Base-by-base conservation (phyloP, 768 basidiomycete species). In the Daedalea quercina region DNA sequence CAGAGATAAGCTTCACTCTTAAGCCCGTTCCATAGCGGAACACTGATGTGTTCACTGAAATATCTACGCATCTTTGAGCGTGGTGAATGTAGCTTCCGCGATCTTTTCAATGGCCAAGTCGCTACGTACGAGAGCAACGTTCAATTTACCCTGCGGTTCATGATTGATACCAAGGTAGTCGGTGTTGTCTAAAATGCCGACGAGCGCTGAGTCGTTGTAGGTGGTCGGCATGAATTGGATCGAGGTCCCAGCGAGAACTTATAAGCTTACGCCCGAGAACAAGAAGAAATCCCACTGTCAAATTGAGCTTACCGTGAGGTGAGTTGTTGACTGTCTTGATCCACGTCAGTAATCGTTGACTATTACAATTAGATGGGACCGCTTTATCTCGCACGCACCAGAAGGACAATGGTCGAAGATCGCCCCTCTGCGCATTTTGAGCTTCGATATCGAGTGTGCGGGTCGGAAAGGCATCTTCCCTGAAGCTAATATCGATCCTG, bases 211-310 rank as follows among this genome's bases (percentile, higher is more conserved):
- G 31, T 2, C 19, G 11, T 54, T 22, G 1, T 57, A 94, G 90
- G 84, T 99, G 26, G 85, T 94, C 46, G 96, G 96, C 9, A 98
- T 99, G 96, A 98, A 97, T 65, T 99, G 96, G 95, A 87, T 99
- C 49, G 93, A 98, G 69, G 73, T 96, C 9, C 87, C 87, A 3
- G 82, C 87, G 3, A 90, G 90, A 2, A 82, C 82, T 59, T 99
- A 96, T 63, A 73, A 74, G 12, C 64, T 94, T 19, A 53, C 84
- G n/a, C 64, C 77, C 1, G 74, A 69, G 11, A 73, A 73, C 41
- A 71, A 76, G 34, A 89, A 82, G 63, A 76, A 77, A 45, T 94
- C 94, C 1, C 77, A 78, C 45, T 97, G 93, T 67, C 96, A 99
- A 65, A 78, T 97, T 15, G 95, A 99, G 67, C 69, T 98, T 44